Base-by-base conservation (phyloP, 2,329 filamentous ascomycete species). In the Cladosporium cucumerinum region DNA sequence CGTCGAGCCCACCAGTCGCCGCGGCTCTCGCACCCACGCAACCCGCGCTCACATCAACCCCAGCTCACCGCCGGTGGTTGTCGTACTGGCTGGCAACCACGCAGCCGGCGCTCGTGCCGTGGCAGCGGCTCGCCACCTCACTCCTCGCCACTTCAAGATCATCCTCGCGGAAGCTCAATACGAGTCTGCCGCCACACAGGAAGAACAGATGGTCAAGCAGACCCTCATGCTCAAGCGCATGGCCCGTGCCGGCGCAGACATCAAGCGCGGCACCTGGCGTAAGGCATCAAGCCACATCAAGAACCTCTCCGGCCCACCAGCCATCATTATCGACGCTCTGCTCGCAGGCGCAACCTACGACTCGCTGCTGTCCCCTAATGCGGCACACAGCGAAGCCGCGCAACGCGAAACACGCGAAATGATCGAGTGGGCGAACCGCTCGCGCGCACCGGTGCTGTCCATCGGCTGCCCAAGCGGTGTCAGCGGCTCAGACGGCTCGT, bases 1-100 rank as follows among this genome's bases (percentile, higher is more conserved):
- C 10, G 65, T 65, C 8, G 65, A 68, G 21, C 43, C 57, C 26
- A 62, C 32, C 34, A 66, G 67, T 32, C 65, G 73, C 4, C 69
- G 73, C 14, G 69, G 67, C 23, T 75, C 74, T 12, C 66, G 74
- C 48, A 68, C 72, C 12, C 74, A 73, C 62, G 68, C 71, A 23
- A 58, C 39, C 7, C 61, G 61, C 39, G 18, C 54, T 18, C 54
- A 59, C 39, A 26, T 43, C 84, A 82, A 58, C 86, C 91, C 12
- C 80, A 82, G 69, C 77, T 82, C 84, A 55, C 85, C 80, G 55
- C 84, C 85, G 0, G 84, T 86, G 7, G 82, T 89, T 58, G 87
- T 96, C 25, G 86, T 98, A 7, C 83, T 98, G n/a, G 93, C 92
- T 0, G 94, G 95, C n/a, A 98, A 97, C 76, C 94, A 97, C 77